Base-by-base conservation (phyloP, 768 basidiomycete species). In the Leccinum longicurvipes region DNA sequence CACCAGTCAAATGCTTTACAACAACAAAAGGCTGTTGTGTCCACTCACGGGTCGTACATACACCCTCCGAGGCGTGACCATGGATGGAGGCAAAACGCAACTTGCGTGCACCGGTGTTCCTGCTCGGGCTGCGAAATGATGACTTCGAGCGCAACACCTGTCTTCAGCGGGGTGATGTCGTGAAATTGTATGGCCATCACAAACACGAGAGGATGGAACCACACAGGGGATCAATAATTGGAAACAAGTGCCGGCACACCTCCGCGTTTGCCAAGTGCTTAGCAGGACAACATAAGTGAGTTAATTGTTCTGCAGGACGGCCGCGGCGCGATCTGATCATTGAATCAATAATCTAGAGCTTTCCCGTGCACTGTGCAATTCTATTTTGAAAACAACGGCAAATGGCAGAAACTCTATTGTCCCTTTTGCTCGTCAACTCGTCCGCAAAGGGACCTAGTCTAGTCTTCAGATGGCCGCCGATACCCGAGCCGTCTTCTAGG, bases 381-480 rank as follows among this genome's bases (percentile, higher is more conserved):
- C 11, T 41, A 10, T 4, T 47, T 23, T 25, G 42, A 27, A 27
- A 21, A 11, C 25, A 29, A 10, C 46, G 4, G n/a, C 24, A 27
- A 27, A 64, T 62, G 59, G 85, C 87, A 39, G 87, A 90, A 71
- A 85, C 85, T 3, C 79, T 97, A 29, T 75, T 94, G 47, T 87
- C 91, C 10, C 77, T 96, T 58, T 73, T 95, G 4, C 82, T 97
- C 32, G 89, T 93, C 42, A 91, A 91, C 5, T 86, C 87, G 12
- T 93, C 92, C 9, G 85, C 90, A 7, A 89, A 86, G 64, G 91
- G 89, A 25, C 83, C 86, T 10, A 87, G 77, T 60, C 73, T 93
- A 6, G 87, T 92, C 51, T 93, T 86, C 67, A 79, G 89, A 59
- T 96, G 92, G 88, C 94, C 94, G 0, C 86, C 91, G 14, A 77